Base-by-base conservation (phyloP, 768 basidiomycete genomes). In the Mycena olivaceomarginata region DNA sequence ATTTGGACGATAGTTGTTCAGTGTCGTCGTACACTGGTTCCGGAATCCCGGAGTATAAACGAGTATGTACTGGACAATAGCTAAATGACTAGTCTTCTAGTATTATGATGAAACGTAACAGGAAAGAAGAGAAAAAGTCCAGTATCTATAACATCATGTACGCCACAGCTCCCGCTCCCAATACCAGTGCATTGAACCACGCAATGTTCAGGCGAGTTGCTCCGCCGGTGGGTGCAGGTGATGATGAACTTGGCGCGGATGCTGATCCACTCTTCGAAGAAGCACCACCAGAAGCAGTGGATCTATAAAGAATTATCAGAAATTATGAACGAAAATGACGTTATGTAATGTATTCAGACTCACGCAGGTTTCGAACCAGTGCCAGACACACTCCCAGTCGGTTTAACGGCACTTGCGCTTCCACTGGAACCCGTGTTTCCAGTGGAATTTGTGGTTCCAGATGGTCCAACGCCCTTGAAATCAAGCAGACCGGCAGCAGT, bases 161-260 rank as follows among this genome's bases (percentile, higher is more conserved):
- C 53, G 53, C 53, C 53, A 56, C 53, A 56, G 53, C 53, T n/a
- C 43, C 43, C 43, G 53, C 53, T 56, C 53, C 53, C n/a, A 56
- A 56, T 56, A n/a, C 53, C 20, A 56, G 53, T 8, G n/a, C 53
- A 56, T 56, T 56, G 53, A 56, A 56, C 53, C 53, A 56, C 53
- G 53, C 53, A 56, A 56, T 56, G 53, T 56, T n/a, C 53, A 56
- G 53, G n/a, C 53, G 53, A 22, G 53, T 22, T 22, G 53, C 53
- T 56, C n/a, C 53, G 53, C 53, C 53, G 53, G 53, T 56, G 53
- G 53, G 11, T 5, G 43, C 20, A 22, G 53, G 15, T 22, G 53
- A 56, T 20, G 43, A 45, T 45, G 43, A 45, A 45, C 43, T 45
- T 45, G 53, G 53, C 53, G 53, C 53, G 53, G 53, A 56, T 3